Evolutionary conservation across 164 flowering plant genomes (phyloP), one percentile per base, ranked within the genome.

Genomic region (Sextonia rubra): DNA sequence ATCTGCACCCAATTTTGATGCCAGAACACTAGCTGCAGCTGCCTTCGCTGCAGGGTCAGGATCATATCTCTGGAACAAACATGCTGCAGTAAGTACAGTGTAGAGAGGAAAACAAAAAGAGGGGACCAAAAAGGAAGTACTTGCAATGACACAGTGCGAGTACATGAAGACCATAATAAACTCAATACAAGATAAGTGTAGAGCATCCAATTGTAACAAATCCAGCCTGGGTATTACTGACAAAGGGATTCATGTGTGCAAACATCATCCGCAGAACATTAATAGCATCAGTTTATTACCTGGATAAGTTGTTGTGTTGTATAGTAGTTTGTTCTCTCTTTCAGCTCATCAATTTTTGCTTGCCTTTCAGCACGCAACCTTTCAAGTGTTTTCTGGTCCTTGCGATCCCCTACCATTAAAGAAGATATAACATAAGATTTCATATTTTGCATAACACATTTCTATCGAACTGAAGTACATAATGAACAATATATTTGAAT

Each of bases 11-110:
- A 93, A 81, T 77, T 93, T 93, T 12, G 97, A 91, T 49, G 97
- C 99, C 81, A 95, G 81, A 55, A 93, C 87, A 77, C 89, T 75
- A 20, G 99, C 98, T 70, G 98, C 99, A 60, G 98, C 98, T 72
- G 99, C 99, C 80, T 90, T 93, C 61, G 98, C 98, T 63, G 97
- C 95, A 67, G 98, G 99, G 72, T 95, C 98, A 30, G 96, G 84
- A 77, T 91, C 99, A 72, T 91, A 95, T 77, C 89, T 88, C 99
- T 95, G 89, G 69, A 74, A 37, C 49, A 2, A 4, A 64, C 67
- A 64, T 27, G 67, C 37, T 62, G 9, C 12, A 11, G n/a, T 27
- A 27, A 64, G 47, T 64, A 64, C 44, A 18, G 2, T 29, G 30
- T 18, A 64, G n/a, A 64, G 12, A 27, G 11, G 4, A 4, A 17